These are phyloP conservation scores for Nepenthes alata DNA, from an alignment of 179 eudicot genomes.

Conservation along the genomic window DNA sequence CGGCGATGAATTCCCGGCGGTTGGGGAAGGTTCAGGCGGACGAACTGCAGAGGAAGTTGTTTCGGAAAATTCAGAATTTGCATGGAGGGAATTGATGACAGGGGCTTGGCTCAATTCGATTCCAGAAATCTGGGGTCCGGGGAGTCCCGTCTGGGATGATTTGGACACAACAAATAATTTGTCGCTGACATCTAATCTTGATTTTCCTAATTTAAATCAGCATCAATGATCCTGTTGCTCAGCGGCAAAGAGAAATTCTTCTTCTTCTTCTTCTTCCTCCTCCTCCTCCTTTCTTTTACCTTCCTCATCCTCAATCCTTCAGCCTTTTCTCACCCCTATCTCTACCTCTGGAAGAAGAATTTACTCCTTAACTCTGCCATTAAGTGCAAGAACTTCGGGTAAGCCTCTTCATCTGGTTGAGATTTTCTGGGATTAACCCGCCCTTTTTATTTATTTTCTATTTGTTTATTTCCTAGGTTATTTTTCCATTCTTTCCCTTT, in stretches of 20 bases:
- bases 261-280: background rate
- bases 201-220: slow-evolving; percentile 17
- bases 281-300: no score
- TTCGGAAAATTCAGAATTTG: no score
- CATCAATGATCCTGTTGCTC: slow-evolving; percentile 8
- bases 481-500: background rate
- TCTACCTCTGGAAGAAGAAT: no score
- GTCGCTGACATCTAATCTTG: slow-evolving; percentile 35
- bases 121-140: slow-evolving; percentile 80
- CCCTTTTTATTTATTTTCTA: background rate
- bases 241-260: background rate
- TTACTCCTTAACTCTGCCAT: no score
- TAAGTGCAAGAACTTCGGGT: no score
- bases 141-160: slow-evolving; percentile 82
- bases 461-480: background rate
- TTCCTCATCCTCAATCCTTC: no score
- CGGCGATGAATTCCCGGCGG: background rate
- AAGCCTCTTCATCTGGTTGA: no score
- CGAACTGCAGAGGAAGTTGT: slow-evolving; percentile 9
- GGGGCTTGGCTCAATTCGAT: slow-evolving; percentile 68
- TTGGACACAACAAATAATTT: slow-evolving; percentile 42
- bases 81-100: slow-evolving; percentile 42
- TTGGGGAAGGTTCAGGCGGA: background rate
- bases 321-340: no score
- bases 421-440: background rate